Base-by-base conservation (phyloP, 169 alveolate species). In the Toxoplasma gondii region DNA sequence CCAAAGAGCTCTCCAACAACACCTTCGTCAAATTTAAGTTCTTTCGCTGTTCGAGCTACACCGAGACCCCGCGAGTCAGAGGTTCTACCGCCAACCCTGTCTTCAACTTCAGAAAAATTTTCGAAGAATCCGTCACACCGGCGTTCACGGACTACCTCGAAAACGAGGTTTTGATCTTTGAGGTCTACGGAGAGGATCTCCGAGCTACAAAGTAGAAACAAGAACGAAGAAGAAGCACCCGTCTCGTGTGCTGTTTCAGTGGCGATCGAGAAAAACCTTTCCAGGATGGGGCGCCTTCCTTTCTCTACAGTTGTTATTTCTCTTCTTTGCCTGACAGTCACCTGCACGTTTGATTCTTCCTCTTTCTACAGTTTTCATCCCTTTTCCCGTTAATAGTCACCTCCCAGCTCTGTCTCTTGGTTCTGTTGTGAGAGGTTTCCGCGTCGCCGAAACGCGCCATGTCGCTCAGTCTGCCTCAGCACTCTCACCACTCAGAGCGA, bases 101-200 rank as follows among this genome's bases (percentile, higher is more conserved):
- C 0, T 84, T 84, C 78, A 69, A 83, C 74, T 92, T 81, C 90
- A 27, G 49, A 27, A 24, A 64, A 34, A 41, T 67, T 45, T 67
- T 84, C 54, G 67, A 39, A 43, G 93, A 92, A 87, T 49, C 80
- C 24, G 94, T 91, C 34, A 92, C 95, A 19, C 88, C 58, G 90
- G 91, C 39, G 31, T 92, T 92, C 82, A 0, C 84, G 39, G 82
- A 92, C 19, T 92, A 92, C 78, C 78, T 92, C 10, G 36, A 44
- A 17, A 84, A 34, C 17, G 93, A 92, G 69, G 84, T 82, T 5
- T 80, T 92, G 41, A 22, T 31, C n/a, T 92, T 92, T 36, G 95
- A 92, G 84, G 81, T 92, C 41, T 92, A 82, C 80, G 95, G 88
- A 0, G 39, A 81, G 39, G 87, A 91, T 39, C 16, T 24, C 9